Evolutionary conservation across 495 filamentous ascomycete species (phyloP).

Genomic region (Cercophora samala): DNA sequence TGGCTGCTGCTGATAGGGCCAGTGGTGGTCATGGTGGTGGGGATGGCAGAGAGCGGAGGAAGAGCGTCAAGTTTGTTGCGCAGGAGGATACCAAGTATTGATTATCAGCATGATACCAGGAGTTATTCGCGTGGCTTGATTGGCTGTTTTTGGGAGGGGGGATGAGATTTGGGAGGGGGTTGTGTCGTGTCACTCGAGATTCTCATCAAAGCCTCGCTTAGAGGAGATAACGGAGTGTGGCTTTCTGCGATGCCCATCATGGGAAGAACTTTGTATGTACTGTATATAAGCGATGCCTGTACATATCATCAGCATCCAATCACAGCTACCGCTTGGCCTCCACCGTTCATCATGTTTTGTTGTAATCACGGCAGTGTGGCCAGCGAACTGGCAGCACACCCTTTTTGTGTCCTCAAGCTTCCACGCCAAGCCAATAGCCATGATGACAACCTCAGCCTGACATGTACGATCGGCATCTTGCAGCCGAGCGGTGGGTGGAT

Average conservation of each 20-base stretch:
- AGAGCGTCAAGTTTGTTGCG: conserved; percentile 53
- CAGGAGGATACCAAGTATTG: conserved; percentile 21
- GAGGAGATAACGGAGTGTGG: neutral
- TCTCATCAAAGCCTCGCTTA: neutral
- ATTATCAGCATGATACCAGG: neutral
- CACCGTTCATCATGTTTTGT: no score
- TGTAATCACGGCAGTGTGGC: no score
- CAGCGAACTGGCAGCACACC: neutral
- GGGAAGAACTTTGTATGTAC: neutral
- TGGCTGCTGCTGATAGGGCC: conserved; percentile 27
- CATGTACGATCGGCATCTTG: neutral
- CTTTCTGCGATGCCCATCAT: neutral
- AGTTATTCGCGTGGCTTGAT: neutral
- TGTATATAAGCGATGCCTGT: neutral
- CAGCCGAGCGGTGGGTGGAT: neutral
- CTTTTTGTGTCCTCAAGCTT: neutral
- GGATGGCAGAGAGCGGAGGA: conserved; percentile 41
- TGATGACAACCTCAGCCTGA: neutral
- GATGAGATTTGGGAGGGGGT: neutral
- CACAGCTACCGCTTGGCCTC: neutral
- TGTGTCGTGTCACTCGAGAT: neutral
- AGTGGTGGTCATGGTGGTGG: neutral
- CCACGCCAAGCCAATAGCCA: neutral
- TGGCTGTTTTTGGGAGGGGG: neutral
- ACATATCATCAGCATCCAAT: neutral